Base-by-base conservation (phyloP, 108 stramenopile genomes). In the Skeletonema tropicum region DNA sequence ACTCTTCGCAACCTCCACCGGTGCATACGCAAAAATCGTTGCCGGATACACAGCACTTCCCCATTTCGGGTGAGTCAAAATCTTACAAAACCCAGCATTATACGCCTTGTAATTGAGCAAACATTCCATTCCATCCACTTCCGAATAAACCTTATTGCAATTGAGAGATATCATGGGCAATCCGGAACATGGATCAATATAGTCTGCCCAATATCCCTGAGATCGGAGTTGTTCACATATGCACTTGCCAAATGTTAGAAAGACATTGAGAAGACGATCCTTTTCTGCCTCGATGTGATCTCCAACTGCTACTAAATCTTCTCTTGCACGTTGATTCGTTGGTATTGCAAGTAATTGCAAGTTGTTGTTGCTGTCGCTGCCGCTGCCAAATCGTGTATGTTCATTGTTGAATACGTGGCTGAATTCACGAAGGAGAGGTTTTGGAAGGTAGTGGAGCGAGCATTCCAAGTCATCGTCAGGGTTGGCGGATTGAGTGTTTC, bases 101-200 rank as follows among this genome's bases (percentile, higher is more conserved):
- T 96, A 90, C 3, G 95, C 86, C 76, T 85, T 87, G 82, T 90
- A 93, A 70, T 92, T 90, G 62, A 99, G 76, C 58, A 98, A 76
- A 33, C 87, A 87, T 83, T 96, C 93, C 91, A 95, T 94, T 21
- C 95, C 94, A 74, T 97, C 96, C 21, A 98, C 97, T 81, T 99
- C 98, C 32, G 87, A 88, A 76, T 95, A 99, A 0, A 98, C 94
- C 71, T 83, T 89, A 64, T 85, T 93, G 61, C 71, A 85, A 48
- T 82, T 77, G 60, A 75, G 75, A 21, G 89, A 86, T 31, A 93
- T 82, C 95, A 97, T 97, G 32, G 98, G 97, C 46, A 99, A 79
- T 11, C 98, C 98, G 10, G 94, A 96, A 70, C 98, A 99, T 5
- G 98, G 98, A 88, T 99, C 98, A 74, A 99, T 99, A 75, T 86